Evolutionary conservation across 1,284 basidiomycete species (phyloP).

Genomic region (Wallemia mellicola): DNA sequence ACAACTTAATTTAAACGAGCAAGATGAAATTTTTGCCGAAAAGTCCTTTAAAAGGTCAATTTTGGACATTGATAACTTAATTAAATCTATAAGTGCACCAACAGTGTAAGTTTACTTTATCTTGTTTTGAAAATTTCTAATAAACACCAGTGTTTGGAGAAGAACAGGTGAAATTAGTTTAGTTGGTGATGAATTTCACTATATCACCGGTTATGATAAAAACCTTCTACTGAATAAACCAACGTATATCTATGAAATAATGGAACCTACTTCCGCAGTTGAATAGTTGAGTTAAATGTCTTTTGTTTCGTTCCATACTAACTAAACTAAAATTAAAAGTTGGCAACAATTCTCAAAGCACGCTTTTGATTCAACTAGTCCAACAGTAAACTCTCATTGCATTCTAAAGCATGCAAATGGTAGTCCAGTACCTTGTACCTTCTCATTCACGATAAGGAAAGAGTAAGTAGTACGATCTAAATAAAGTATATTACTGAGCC

Average conservation of each 20-base stretch:
- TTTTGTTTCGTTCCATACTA: background rate
- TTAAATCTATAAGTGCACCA: background rate
- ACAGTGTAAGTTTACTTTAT: background rate
- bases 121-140: background rate
- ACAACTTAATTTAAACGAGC: background rate
- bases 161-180: background rate
- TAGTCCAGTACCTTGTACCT: background rate
- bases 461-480: background rate
- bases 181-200: background rate
- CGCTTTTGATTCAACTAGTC: background rate
- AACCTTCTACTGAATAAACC: background rate
- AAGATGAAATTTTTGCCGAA: background rate
- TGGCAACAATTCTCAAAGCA: background rate
- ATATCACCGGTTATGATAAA: background rate
- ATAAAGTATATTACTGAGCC: background rate
- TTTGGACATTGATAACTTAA: background rate
- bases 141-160: background rate
- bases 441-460: background rate
- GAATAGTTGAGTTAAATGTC: background rate
- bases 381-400: background rate
- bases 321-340: background rate
- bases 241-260: background rate
- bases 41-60: background rate
- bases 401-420: background rate
- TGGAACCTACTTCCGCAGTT: background rate